Evolutionary conservation across 345 rosid genomes (phyloP).

Genomic region (Erysimum cheiranthoides): DNA sequence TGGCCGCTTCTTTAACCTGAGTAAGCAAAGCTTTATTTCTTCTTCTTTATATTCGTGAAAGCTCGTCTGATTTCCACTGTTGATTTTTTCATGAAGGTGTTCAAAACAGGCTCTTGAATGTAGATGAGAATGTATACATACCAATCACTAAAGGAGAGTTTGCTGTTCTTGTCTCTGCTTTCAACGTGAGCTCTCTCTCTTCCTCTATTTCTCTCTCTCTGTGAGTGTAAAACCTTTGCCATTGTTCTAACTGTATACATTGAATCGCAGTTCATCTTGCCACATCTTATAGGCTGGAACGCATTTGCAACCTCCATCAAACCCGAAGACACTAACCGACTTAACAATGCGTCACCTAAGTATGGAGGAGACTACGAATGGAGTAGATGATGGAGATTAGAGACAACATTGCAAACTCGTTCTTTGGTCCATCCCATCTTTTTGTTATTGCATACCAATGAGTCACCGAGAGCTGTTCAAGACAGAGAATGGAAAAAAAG

Average conservation of each 20-base stretch:
- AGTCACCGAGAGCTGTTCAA: conserved; percentile 9
- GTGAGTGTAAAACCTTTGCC: neutral
- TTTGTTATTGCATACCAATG: conserved; percentile 20
- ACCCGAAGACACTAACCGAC: conserved; percentile 54
- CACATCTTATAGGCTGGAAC: conserved; percentile 85
- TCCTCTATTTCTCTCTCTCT: conserved; percentile 22
- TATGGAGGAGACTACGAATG: conserved; percentile 83
- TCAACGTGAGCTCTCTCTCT: conserved; percentile 59
- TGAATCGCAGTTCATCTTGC: conserved; percentile 72
- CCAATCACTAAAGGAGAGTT: conserved; percentile 84
- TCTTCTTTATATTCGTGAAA: neutral
- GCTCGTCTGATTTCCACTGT: conserved; percentile 27
- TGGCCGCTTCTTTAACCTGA: conserved; percentile 91
- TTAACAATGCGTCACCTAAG: conserved; percentile 59
- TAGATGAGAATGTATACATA: conserved; percentile 84
- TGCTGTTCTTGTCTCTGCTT: conserved; percentile 74
- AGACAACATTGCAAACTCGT: conserved; percentile 7
- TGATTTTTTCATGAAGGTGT: conserved; percentile 61
- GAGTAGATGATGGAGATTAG: conserved; percentile 56
- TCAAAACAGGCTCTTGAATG: conserved; percentile 77
- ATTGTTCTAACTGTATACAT: neutral
- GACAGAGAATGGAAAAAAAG: neutral
- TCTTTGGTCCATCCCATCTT: neutral
- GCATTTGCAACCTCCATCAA: conserved; percentile 65
- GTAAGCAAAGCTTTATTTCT: conserved; percentile 50